Percentiles rank a stretch among this genome's conserved stretches.
phyloP scores from a whole-genome alignment of 208 protist genomes.

The Porcisia deanei region DNA sequence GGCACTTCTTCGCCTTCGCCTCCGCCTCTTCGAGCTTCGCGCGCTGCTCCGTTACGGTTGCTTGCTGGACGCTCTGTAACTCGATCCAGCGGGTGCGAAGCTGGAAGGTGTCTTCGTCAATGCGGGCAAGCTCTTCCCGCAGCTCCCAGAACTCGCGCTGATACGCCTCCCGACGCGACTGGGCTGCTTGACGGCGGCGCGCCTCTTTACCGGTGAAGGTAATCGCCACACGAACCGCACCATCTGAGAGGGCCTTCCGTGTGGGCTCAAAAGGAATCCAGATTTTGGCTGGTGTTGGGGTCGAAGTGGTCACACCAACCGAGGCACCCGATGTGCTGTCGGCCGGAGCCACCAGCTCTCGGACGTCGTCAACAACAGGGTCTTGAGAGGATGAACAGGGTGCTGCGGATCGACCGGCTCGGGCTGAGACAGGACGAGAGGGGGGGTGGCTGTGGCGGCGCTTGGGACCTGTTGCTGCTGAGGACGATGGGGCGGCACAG shows the following conservation, averaged over 20 bases:
- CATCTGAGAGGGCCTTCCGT: constrained; percentile 12
- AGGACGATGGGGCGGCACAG: constrained; percentile 1
- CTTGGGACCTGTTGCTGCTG: not conserved
- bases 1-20: constrained; percentile 34
- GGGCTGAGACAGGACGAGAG: not conserved
- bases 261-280: constrained; percentile 23
- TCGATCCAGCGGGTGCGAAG: constrained; percentile 23
- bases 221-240: constrained; percentile 27
- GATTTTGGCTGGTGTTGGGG: not conserved
- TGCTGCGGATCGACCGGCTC: not conserved
- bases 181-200: constrained; percentile 22
- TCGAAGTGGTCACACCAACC: not conserved
- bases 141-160: constrained; percentile 44
- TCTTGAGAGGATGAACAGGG: not conserved
- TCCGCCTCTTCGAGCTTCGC: constrained; percentile 40
- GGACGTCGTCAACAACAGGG: constrained; percentile 10
- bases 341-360: not conserved
- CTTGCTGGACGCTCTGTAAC: constrained; percentile 32
- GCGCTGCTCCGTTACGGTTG: constrained; percentile 12
- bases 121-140: constrained; percentile 47
- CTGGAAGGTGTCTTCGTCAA: constrained; percentile 46
- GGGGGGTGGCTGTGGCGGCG: not conserved
- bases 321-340: not conserved
- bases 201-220: constrained; percentile 33
- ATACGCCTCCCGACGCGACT: constrained; percentile 20